phyloP scores from a whole-genome alignment of 73 alveolate species.

The Loxodes magnus region DNA sequence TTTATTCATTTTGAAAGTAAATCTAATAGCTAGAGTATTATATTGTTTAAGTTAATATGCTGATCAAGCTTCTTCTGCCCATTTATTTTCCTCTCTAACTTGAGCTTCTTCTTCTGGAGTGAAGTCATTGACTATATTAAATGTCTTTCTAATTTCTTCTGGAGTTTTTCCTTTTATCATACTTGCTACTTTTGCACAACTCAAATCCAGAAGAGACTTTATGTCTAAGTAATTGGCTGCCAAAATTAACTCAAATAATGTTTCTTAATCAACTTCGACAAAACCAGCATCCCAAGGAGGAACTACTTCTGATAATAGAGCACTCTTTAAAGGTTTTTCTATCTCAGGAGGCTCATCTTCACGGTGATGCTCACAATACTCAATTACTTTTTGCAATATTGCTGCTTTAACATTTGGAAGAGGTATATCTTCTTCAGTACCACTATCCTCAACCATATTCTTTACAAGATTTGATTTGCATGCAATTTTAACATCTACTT shows the following conservation, averaged over 20 bases:
- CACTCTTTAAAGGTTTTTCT: slow-evolving; percentile 80
- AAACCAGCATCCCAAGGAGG: slow-evolving; percentile 78
- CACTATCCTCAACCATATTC: slow-evolving; percentile 71
- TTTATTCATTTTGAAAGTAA: no score
- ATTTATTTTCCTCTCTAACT: slow-evolving; percentile 76
- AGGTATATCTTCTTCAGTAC: slow-evolving; percentile 73
- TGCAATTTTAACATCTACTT: slow-evolving; percentile 53
- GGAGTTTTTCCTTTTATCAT: slow-evolving; percentile 70
- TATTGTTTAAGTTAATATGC: neutral
- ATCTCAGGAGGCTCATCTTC: slow-evolving; percentile 71
- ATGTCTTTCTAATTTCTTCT: slow-evolving; percentile 67
- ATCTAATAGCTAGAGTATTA: no score
- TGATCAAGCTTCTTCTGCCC: slow-evolving; percentile 61
- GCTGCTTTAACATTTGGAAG: slow-evolving; percentile 80
- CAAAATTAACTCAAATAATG: slow-evolving; percentile 67
- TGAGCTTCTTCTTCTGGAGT: slow-evolving; percentile 88
- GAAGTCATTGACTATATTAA: slow-evolving; percentile 71
- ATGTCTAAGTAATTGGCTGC: slow-evolving; percentile 90
- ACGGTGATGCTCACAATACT: slow-evolving; percentile 55
- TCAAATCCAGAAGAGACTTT: slow-evolving; percentile 54
- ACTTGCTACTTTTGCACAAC: slow-evolving; percentile 89
- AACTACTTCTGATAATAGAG: slow-evolving; percentile 56
- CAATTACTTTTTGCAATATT: slow-evolving; percentile 66
- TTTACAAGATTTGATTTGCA: slow-evolving; percentile 54
- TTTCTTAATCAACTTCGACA: slow-evolving; percentile 69